Percentiles rank a stretch among this genome's conserved stretches.
Evolutionary conservation across 176 grass and related monocot species (phyloP).

Genomic region (barley (Hordeum vulgare)): DNA sequence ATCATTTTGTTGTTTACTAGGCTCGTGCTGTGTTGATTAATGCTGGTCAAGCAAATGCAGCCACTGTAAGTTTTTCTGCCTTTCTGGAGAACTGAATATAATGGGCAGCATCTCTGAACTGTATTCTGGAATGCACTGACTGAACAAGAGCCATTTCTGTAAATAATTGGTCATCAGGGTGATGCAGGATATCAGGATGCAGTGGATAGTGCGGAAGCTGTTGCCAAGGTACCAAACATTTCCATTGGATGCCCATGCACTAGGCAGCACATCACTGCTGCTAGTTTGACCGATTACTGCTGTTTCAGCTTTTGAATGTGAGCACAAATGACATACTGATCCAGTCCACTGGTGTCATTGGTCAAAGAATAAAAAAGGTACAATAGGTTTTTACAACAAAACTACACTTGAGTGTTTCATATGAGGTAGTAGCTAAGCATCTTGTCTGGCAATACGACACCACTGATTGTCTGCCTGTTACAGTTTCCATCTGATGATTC

Average conservation of each 20-base stretch:
- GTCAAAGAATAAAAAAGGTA: constrained; percentile 97
- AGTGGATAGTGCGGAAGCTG: constrained; percentile 77
- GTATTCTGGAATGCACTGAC: neutral
- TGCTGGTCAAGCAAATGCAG: constrained; percentile 98
- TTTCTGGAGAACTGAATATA: constrained; percentile 5
- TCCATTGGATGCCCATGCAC: neutral
- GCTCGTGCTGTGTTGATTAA: constrained; percentile 88
- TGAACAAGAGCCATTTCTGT: constrained; percentile 24
- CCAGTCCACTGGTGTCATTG: constrained; percentile 96
- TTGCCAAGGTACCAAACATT: constrained; percentile 61
- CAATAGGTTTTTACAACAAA: neutral
- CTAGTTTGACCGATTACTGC: constrained; percentile 9
- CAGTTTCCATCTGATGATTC: constrained; percentile 22
- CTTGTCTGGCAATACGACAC: constrained; percentile 1
- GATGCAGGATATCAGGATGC: constrained; percentile 90
- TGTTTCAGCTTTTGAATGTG: constrained; percentile 66
- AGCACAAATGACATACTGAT: constrained; percentile 63
- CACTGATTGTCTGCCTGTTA: constrained; percentile 10
- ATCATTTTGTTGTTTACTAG: constrained; percentile 28
- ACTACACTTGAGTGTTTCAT: neutral
- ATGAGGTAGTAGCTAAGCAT: constrained; percentile 4
- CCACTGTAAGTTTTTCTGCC: constrained; percentile 77
- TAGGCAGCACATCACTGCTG: neutral
- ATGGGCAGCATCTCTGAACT: neutral
- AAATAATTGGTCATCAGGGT: constrained; percentile 47